Evolutionary conservation across 1,284 basidiomycete genomes (phyloP).

Genomic region (Cerioporus squamosus): DNA sequence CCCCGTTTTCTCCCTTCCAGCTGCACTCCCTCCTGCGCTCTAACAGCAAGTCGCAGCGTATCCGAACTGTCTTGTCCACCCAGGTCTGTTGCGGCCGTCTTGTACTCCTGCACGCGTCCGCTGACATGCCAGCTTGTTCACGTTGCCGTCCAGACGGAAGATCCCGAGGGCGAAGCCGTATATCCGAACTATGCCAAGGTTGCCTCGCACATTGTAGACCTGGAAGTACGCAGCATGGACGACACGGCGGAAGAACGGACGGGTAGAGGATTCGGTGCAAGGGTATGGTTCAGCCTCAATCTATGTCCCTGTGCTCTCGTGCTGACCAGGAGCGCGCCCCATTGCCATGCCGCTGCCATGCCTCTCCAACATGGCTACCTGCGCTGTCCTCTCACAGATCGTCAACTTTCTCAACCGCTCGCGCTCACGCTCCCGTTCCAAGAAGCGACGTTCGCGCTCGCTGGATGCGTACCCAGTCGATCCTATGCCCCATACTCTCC

Average conservation of each 20-base stretch:
- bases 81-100: conserved; percentile 27
- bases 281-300: conserved; percentile 25
- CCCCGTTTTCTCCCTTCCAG: conserved; percentile 33
- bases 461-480: conserved; percentile 32
- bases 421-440: conserved; percentile 38
- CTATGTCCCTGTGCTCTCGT: conserved; percentile 3
- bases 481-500: conserved; percentile 26
- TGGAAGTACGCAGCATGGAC: conserved; percentile 30
- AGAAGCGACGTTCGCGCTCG: conserved; percentile 37
- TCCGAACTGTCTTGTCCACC: conserved; percentile 24
- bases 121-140: conserved; percentile 18
- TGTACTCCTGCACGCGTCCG: conserved; percentile 2
- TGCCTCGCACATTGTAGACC: conserved; percentile 25
- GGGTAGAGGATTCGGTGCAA: conserved; percentile 33
- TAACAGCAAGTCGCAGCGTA: conserved; percentile 30
- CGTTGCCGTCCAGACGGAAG: conserved; percentile 26
- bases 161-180: conserved; percentile 23
- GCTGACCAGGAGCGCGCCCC: conserved; percentile 7
- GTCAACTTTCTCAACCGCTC: conserved; percentile 40
- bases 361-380: conserved; percentile 19
- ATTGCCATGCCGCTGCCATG: conserved; percentile 14
- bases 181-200: conserved; percentile 26
- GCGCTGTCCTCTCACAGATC: conserved; percentile 29
- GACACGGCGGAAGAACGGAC: conserved; percentile 28
- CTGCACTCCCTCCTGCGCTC: conserved; percentile 38